A percentile compares a stretch with the other conserved stretches of the same genome.
These are phyloP conservation scores for Diatrype stigma DNA, from an alignment of 2,329 filamentous ascomycete genomes.

Conservation along the genomic window DNA sequence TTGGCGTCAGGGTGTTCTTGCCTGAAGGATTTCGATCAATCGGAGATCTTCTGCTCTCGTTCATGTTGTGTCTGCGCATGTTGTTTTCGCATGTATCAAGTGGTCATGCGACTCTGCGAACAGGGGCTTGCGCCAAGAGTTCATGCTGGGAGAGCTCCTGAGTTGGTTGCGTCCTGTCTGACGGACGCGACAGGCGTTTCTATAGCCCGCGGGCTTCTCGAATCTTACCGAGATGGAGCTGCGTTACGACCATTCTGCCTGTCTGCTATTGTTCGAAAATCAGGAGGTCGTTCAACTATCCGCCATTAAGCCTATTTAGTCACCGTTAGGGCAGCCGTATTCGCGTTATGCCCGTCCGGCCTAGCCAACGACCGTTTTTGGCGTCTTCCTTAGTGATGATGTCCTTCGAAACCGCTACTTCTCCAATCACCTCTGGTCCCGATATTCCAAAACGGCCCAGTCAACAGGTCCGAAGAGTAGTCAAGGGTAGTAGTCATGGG, in stretches of 20 bases:
- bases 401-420: background rate
- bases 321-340: slow-evolving; percentile 6
- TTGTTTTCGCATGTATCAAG: slow-evolving; percentile 1
- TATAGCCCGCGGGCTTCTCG: slow-evolving; percentile 16
- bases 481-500: slow-evolving; percentile 9
- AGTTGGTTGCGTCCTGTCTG: no score
- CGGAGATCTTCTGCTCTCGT: background rate
- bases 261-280: background rate
- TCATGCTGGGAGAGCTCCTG: slow-evolving; percentile 6
- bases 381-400: background rate
- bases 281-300: slow-evolving; percentile 14
- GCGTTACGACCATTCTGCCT: background rate
- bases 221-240: slow-evolving; percentile 14
- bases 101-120: background rate
- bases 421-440: background rate
- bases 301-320: slow-evolving; percentile 15
- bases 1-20: background rate
- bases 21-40: background rate
- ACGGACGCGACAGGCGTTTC: slow-evolving; percentile 6
- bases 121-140: slow-evolving; percentile 13
- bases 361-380: background rate
- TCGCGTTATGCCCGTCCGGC: slow-evolving; percentile 3
- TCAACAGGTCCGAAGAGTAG: background rate
- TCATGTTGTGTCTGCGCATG: background rate
- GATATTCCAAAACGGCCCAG: background rate